Evolutionary conservation across 1,284 basidiomycete genomes (phyloP).

Genomic region (Rhodotorula sp.): DNA sequence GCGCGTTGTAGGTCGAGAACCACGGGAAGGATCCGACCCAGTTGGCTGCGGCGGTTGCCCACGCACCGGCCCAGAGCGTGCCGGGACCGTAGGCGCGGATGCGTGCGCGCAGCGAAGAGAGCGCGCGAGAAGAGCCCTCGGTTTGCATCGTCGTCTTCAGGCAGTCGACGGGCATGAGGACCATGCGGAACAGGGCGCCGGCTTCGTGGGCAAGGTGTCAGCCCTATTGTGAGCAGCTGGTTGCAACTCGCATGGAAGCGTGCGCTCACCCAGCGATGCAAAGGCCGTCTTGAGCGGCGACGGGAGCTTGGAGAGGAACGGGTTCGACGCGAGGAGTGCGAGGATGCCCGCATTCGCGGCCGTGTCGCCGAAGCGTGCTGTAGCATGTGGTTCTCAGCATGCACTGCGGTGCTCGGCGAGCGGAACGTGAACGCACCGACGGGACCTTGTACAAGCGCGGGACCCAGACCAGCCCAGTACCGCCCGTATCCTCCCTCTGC

Average conservation of each 20-base stretch:
- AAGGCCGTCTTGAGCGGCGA: constrained; percentile 61
- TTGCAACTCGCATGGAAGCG: no score
- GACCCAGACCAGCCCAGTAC: constrained; percentile 68
- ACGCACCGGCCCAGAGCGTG: constrained; percentile 74
- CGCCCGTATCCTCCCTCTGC: constrained; percentile 63
- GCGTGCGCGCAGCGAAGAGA: constrained; percentile 65
- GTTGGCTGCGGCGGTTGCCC: constrained; percentile 84
- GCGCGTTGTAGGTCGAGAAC: constrained; percentile 67
- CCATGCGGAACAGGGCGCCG: constrained; percentile 74
- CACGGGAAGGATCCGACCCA: constrained; percentile 84
- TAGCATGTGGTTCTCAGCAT: neutral
- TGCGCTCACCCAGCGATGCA: constrained; percentile 18
- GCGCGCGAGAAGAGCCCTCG: constrained; percentile 66
- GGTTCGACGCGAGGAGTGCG: constrained; percentile 69
- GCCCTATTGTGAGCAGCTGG: no score
- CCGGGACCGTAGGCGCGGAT: constrained; percentile 72
- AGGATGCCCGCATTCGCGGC: constrained; percentile 79
- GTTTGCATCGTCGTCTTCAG: constrained; percentile 78
- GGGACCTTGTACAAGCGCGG: constrained; percentile 77
- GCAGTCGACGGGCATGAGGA: constrained; percentile 65
- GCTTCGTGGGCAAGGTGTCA: neutral
- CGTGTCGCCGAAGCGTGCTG: constrained; percentile 76
- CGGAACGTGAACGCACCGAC: constrained; percentile 48
- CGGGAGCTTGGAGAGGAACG: constrained; percentile 66
- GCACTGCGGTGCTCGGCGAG: neutral